A percentile compares a stretch with the other conserved stretches of the same genome.
phyloP scores from a whole-genome alignment of 139 green algal genomes.

The Axilococcus clingmanii region DNA sequence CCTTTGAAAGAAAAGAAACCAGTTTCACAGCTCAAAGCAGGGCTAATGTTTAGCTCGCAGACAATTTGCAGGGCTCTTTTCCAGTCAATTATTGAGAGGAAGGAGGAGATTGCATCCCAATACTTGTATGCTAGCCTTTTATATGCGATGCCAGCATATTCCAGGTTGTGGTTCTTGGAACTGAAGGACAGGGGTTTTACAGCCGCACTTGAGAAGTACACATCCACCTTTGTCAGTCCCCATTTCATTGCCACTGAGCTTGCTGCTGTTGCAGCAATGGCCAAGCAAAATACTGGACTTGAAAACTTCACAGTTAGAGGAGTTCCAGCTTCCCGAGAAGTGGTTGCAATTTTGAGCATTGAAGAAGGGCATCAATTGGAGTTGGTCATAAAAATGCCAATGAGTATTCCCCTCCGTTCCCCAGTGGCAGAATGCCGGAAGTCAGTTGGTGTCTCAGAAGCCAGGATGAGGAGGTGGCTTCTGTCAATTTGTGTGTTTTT shows the following conservation, averaged over 20 bases:
- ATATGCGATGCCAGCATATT: slow-evolving; percentile 57
- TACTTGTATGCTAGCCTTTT: slow-evolving; percentile 41
- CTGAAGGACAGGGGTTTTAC: slow-evolving; percentile 49
- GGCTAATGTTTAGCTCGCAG: too few species aligned
- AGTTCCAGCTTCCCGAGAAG: slow-evolving; percentile 44
- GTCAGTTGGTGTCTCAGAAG: slow-evolving; percentile 71
- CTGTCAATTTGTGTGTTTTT: slow-evolving; percentile 82
- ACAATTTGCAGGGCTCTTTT: too few species aligned
- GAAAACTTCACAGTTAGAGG: slow-evolving; percentile 52
- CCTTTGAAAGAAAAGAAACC: not conserved
- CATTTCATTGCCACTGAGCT: slow-evolving; percentile 73
- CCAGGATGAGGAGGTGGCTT: slow-evolving; percentile 86
- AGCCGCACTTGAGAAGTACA: slow-evolving; percentile 72
- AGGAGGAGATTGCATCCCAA: too few species aligned
- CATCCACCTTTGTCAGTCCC: slow-evolving; percentile 52
- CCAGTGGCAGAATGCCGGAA: slow-evolving; percentile 59
- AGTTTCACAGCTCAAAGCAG: not conserved
- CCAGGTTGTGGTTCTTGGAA: slow-evolving; percentile 72
- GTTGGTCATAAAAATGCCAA: slow-evolving; percentile 72
- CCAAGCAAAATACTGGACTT: slow-evolving; percentile 1
- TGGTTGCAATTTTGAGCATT: slow-evolving; percentile 61
- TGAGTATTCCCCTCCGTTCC: slow-evolving; percentile 60
- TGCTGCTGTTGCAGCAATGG: slow-evolving; percentile 11
- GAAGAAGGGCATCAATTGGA: slow-evolving; percentile 81
- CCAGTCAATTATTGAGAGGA: too few species aligned